Evolutionary conservation across 306 rosid genomes (phyloP), one percentile per base, ranked within the genome.

Genomic region (Erythrophleum fordii): DNA sequence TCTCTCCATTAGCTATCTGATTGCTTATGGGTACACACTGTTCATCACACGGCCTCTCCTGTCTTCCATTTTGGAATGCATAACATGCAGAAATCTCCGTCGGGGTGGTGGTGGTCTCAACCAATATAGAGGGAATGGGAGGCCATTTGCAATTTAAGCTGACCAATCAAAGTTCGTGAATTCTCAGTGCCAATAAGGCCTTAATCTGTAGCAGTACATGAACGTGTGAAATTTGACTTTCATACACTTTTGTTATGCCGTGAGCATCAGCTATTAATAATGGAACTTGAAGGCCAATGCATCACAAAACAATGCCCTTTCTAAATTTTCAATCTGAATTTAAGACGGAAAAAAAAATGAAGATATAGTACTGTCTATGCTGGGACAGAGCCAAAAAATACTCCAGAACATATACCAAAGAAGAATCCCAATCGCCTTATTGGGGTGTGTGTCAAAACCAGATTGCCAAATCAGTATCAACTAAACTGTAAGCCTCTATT

Each of bases 401-500:
- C 26, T 78, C 62, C 45, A 44, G 59, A 51, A 72, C 3, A 69
- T 42, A 20, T 52, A 61, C 72, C 29, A 55, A 73, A 60, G 45
- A 69, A 66, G 55, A 73, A 18, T 42, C 72, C 44, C 61, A 16
- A 22, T 65, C 72, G 80, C 80, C 80, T 59, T 37, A 62, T 2
- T 34, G 58, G 42, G 73, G 26, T 34, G 31, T 4, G 29, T 13
- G 73, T 74, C 68, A 75, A 65, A 56, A 72, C 78, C 71, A 58
- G 56, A 39, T 46, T 51, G 44, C 76, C 45, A 51, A 45, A 26
- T 45, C 6, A 45, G 20, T 70, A 17, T 26, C 59, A 14, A 16
- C 75, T 28, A 26, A 25, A 70, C 58, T 69, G 0, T 42, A 42
- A 41, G 73, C 42, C 39, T 72, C 80, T 87, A 92, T 37, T 86